Percentiles rank a stretch among this genome's conserved stretches.
Evolutionary conservation across 2,329 filamentous ascomycete genomes (phyloP).

Genomic region (Diaporthe citrichinensis): DNA sequence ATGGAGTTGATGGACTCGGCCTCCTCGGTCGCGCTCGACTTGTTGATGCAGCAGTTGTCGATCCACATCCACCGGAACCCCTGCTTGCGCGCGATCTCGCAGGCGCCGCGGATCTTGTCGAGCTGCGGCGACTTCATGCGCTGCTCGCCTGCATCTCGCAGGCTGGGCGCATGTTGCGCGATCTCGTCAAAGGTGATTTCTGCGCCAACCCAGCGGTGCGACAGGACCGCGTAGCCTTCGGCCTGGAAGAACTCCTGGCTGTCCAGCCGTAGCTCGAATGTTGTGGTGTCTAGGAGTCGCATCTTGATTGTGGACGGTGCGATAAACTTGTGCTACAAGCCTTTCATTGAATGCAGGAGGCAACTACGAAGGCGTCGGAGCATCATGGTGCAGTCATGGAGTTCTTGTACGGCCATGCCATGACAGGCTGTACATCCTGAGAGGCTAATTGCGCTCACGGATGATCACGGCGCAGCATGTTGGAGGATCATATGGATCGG

Average conservation of each 20-base stretch:
- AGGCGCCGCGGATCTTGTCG: conserved; percentile 27
- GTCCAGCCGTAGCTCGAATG: neutral
- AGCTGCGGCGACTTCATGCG: conserved; percentile 6
- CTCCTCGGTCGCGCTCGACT: conserved; percentile 12
- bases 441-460: neutral
- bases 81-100: neutral
- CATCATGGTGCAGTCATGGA: too few relatives aligned
- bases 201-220: neutral
- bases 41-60: conserved; percentile 34
- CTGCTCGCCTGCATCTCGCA: neutral
- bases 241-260: conserved; percentile 1
- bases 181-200: conserved; percentile 26
- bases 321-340: neutral
- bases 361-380: fast-evolving
- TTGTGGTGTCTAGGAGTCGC: conserved; percentile 28
- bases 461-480: neutral
- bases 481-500: neutral
- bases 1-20: conserved; percentile 26
- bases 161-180: neutral
- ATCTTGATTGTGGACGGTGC: neutral
- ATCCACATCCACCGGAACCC: conserved; percentile 23
- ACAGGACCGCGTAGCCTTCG: neutral
- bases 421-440: too few relatives aligned
- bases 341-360: neutral
- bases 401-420: neutral